Conservation (phyloP, 2,329 filamentous ascomycete genomes). For the Fonsecaea monophora region DNA sequence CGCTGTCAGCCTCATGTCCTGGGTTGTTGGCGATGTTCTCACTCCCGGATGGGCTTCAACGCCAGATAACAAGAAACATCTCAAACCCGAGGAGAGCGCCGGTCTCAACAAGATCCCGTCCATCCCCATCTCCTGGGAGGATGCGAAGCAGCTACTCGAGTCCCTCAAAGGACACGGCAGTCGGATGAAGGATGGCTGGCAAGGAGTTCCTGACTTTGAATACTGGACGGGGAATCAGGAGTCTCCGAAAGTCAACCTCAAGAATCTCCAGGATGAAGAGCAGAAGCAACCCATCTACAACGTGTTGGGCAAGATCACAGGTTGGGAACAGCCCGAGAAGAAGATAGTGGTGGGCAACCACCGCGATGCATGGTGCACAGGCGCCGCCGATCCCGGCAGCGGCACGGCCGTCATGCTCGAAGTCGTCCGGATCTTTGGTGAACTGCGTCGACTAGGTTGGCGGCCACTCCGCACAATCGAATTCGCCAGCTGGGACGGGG, state of each 20-base stretch:
- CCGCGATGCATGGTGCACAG: conserved; percentile 90
- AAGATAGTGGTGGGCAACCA: conserved; percentile 91
- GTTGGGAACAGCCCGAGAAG: conserved; percentile 83
- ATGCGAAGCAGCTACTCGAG: conserved; percentile 80
- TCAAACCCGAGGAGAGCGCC: conserved; percentile 72
- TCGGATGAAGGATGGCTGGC: conserved; percentile 72
- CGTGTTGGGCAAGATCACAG: conserved; percentile 80
- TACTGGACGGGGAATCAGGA: conserved; percentile 80
- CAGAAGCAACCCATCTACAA: conserved; percentile 89
- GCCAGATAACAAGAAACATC: conserved; percentile 61
- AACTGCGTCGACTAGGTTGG: conserved; percentile 80
- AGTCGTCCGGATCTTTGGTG: conserved; percentile 81
- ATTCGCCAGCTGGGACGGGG: conserved; percentile 95
- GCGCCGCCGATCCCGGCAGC: conserved; percentile 82
- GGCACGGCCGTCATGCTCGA: conserved; percentile 93
- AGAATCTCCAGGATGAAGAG: conserved; percentile 85
- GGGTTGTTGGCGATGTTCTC: conserved; percentile 87
- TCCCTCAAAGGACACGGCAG: conserved; percentile 77
- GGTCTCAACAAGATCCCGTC: conserved; percentile 86
- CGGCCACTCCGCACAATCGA: conserved; percentile 90
- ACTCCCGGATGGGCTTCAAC: conserved; percentile 79
- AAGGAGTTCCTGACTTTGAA: conserved; percentile 73
- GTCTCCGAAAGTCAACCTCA: conserved; percentile 78
- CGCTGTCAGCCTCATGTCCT: conserved; percentile 78
- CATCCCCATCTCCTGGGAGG: conserved; percentile 85